These are phyloP conservation scores for Hsuehochloa calcarea DNA, from an alignment of 176 grass and related monocot genomes.

Conservation along the genomic window DNA sequence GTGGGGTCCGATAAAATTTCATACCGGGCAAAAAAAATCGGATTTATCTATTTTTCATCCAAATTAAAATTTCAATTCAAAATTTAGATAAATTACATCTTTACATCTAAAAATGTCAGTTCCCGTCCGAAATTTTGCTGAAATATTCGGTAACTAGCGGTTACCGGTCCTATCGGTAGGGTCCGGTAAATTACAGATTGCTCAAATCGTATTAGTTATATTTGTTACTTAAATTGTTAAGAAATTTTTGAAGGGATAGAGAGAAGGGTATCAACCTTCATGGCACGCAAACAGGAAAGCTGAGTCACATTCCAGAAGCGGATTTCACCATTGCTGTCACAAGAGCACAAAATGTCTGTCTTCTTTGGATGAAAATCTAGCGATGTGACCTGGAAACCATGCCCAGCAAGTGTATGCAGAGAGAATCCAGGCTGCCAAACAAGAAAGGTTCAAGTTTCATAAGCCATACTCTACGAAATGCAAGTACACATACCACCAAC, in stretches of 20 bases:
- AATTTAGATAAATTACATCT: no score
- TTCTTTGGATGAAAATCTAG: conserved; percentile 98
- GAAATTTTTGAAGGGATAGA: neutral
- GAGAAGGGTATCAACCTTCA: conserved; percentile 54
- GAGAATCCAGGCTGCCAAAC: conserved; percentile 77
- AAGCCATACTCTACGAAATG: neutral
- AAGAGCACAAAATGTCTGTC: conserved; percentile 92
- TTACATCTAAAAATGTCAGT: no score
- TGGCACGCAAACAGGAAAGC: conserved; percentile 32
- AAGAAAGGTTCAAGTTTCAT: conserved; percentile 25
- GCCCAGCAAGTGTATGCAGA: conserved; percentile 68
- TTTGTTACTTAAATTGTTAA: neutral
- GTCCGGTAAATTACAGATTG: neutral
- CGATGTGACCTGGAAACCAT: conserved; percentile 74
- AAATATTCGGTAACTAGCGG: no score
- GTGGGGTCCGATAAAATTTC: no score
- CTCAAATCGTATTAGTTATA: neutral
- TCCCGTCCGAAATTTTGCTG: no score
- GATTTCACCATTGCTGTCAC: conserved; percentile 90
- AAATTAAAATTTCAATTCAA: no score
- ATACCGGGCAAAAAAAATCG: no score
- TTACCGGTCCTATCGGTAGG: no score
- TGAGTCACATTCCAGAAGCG: conserved; percentile 73
- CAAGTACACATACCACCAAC: neutral
- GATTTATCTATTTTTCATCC: no score